A percentile compares a stretch with the other conserved stretches of the same genome.
Evolutionary conservation across 1,284 basidiomycete genomes (phyloP).

Genomic region (Cutaneotrichosporon dermatis): DNA sequence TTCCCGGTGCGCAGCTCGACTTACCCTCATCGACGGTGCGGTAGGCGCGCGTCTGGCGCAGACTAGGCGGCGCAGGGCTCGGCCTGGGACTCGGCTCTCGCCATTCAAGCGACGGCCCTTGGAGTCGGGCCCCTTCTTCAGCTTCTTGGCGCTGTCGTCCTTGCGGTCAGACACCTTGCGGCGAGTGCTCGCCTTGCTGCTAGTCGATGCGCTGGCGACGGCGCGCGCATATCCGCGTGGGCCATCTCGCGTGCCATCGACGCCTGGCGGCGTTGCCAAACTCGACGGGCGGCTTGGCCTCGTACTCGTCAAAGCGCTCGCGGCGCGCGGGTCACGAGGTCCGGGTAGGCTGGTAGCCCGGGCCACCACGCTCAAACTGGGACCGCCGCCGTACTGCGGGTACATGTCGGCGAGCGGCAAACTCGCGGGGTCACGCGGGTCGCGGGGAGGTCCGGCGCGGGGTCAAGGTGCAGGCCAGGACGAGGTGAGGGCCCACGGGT

Average conservation of each 20-base stretch:
- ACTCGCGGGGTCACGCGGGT: constrained; percentile 11
- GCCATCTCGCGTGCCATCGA: constrained; percentile 11
- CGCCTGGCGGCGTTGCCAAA: constrained; percentile 9
- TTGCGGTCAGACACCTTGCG: constrained; percentile 17
- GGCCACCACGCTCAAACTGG: constrained; percentile 17
- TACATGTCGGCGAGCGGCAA: constrained; percentile 12
- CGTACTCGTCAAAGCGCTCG: constrained; percentile 9
- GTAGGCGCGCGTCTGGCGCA: constrained; percentile 6
- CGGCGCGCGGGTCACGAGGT: constrained; percentile 12
- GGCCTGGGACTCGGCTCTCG: constrained; percentile 13
- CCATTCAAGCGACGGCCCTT: constrained; percentile 12
- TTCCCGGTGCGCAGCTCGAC: neutral
- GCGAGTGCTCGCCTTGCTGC: constrained; percentile 21
- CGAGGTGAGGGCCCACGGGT: constrained; percentile 37
- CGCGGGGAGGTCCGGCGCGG: constrained; percentile 1
- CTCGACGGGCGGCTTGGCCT: constrained; percentile 8
- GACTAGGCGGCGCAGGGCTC: constrained; percentile 14
- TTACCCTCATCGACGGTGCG: constrained; percentile 46
- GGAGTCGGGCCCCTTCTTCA: constrained; percentile 8
- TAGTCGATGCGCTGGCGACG: constrained; percentile 36
- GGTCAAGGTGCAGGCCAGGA: constrained; percentile 18
- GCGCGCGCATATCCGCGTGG: constrained; percentile 26
- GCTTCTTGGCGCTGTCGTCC: neutral
- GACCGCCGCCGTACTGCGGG: constrained; percentile 15
- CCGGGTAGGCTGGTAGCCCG: constrained; percentile 8